Conservation (phyloP, 2,329 filamentous ascomycete genomes). For the Penicillium sp. region DNA sequence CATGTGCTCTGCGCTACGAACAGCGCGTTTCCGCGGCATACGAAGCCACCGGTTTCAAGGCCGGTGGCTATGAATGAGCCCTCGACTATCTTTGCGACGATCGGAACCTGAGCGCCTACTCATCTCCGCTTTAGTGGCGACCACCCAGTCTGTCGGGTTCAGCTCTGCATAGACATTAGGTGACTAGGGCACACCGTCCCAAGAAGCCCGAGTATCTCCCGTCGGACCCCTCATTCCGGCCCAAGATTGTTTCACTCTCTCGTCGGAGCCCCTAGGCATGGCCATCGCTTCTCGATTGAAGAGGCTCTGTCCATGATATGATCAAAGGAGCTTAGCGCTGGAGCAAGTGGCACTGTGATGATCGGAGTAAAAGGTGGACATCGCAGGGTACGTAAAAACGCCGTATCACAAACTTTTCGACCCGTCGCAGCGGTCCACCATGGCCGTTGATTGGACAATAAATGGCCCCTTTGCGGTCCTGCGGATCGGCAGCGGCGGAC, state of each 20-base stretch:
- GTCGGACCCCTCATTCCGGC: not conserved
- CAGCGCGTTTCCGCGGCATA: not conserved
- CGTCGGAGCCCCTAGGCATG: not conserved
- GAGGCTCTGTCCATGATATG: not conserved
- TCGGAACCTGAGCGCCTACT: not conserved
- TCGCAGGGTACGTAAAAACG: not conserved
- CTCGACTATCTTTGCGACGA: not conserved
- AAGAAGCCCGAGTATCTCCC: not conserved
- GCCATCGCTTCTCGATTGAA: not conserved
- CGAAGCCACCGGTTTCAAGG: not conserved
- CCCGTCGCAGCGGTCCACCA: not conserved
- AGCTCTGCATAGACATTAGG: not conserved
- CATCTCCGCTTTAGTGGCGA: conserved; percentile 13
- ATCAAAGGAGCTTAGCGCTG: not conserved
- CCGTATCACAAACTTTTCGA: not conserved
- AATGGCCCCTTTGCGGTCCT: no score
- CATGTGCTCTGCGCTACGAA: not conserved
- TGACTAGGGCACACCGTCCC: conserved; percentile 4
- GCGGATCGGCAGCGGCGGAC: no score
- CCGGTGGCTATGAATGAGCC: not conserved
- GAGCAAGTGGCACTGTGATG: not conserved
- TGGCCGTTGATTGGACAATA: not conserved
- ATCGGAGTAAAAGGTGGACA: not conserved
- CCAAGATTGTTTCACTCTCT: not conserved
- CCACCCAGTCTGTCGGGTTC: conserved; percentile 8